phyloP scores from a whole-genome alignment of 495 filamentous ascomycete genomes.

The Aspergillus egyptiacus region DNA sequence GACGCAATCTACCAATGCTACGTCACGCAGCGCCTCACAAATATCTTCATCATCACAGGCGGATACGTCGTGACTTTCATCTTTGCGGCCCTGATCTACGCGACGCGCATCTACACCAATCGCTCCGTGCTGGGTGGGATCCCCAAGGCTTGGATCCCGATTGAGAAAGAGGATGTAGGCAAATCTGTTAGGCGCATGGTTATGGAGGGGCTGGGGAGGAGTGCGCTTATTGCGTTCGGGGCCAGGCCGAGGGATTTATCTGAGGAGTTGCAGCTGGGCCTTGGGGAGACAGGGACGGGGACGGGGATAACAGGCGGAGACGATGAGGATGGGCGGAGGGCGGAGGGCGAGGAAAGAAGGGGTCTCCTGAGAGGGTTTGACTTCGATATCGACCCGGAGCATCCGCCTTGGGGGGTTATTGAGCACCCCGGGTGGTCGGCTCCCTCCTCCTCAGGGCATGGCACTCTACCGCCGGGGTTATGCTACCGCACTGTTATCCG shows the following conservation, averaged over 20 bases:
- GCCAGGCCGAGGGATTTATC: conserved; percentile 56
- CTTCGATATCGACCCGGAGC: conserved; percentile 26
- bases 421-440: conserved; percentile 87
- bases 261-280: not conserved
- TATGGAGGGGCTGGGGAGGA: conserved; percentile 59
- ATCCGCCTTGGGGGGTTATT: conserved; percentile 71
- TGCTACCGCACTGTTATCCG: conserved; percentile 75
- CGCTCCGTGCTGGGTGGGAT: conserved; percentile 71
- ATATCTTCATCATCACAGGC: conserved; percentile 78
- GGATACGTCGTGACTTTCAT: conserved; percentile 70
- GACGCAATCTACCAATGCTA: conserved; percentile 79
- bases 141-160: conserved; percentile 74
- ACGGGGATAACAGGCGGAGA: not conserved
- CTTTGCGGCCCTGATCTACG: conserved; percentile 70
- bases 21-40: conserved; percentile 55
- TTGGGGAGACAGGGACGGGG: not conserved
- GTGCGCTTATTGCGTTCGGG: conserved; percentile 76
- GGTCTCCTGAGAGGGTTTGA: not conserved
- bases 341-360: conserved; percentile 16
- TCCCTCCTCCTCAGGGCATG: conserved; percentile 39
- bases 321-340: not conserved
- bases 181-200: conserved; percentile 71
- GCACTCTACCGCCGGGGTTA: conserved; percentile 62
- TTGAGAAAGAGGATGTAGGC: conserved; percentile 68
- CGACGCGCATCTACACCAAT: conserved; percentile 81